Evolutionary conservation across 345 rosid genomes (phyloP).

Genomic region (Sonneratia alba): DNA sequence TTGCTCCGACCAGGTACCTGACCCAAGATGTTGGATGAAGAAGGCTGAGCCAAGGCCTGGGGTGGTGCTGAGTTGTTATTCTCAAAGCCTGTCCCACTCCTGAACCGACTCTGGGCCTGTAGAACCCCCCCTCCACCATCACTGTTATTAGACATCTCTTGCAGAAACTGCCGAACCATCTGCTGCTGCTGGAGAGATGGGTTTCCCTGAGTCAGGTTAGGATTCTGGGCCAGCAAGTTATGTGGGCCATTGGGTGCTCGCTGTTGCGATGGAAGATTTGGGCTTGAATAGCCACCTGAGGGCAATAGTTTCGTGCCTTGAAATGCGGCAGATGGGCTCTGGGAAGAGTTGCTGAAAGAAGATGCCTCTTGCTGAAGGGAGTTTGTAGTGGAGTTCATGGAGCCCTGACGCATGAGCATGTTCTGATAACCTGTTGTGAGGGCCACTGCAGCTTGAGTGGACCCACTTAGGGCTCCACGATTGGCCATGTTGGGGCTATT

Average conservation of each 20-base stretch:
- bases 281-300: conserved; percentile 38
- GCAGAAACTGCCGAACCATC: conserved; percentile 60
- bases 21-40: conserved; percentile 30
- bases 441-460: conserved; percentile 80
- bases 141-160: conserved; percentile 38
- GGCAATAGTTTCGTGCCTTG: conserved; percentile 42
- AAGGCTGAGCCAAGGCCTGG: conserved; percentile 9
- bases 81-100: conserved; percentile 38
- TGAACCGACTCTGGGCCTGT: conserved; percentile 23
- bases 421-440: conserved; percentile 59
- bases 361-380: conserved; percentile 53
- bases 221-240: conserved; percentile 44
- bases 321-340: conserved; percentile 53
- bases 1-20: conserved; percentile 47
- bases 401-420: conserved; percentile 67
- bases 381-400: conserved; percentile 55
- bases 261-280: conserved; percentile 34
- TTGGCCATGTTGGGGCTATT: conserved; percentile 34
- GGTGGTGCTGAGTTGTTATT: conserved; percentile 25
- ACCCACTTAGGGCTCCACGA: conserved; percentile 55
- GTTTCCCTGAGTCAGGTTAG: conserved; percentile 44
- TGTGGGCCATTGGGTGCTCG: conserved; percentile 34
- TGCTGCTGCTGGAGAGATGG: conserved; percentile 68
- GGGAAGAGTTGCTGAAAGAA: conserved; percentile 39
- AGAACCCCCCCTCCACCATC: not conserved